Evolutionary conservation across 2,329 filamentous ascomycete genomes (phyloP).

Genomic region (Epichloe amarillans): DNA sequence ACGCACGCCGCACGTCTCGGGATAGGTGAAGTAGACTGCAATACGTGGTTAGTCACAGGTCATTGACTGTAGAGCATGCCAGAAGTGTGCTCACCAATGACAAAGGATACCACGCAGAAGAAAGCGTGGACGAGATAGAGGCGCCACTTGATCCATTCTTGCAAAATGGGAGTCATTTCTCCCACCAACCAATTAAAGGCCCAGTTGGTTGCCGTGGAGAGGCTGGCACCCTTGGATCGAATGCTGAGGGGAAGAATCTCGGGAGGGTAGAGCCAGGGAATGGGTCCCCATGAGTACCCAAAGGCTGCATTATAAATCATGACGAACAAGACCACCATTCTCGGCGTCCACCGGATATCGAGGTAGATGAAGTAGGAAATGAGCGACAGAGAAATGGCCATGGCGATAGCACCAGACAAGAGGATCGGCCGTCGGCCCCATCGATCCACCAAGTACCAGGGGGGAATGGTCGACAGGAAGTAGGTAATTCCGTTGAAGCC

Average conservation of each 20-base stretch:
- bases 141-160: conserved; percentile 86
- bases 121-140: conserved; percentile 93
- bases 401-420: conserved; percentile 75
- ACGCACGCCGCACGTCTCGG: conserved; percentile 88
- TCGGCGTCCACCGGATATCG: conserved; percentile 64
- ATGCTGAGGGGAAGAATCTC: conserved; percentile 96
- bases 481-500: conserved; percentile 90
- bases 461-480: conserved; percentile 85
- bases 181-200: conserved; percentile 97
- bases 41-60: conserved; percentile 6
- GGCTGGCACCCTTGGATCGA: conserved; percentile 87
- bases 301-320: conserved; percentile 98
- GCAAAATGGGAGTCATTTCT: conserved; percentile 84
- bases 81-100: conserved; percentile 61
- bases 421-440: conserved; percentile 85
- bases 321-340: conserved; percentile 81
- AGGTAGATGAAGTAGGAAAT: conserved; percentile 96
- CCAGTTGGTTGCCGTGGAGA: conserved; percentile 96
- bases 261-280: conserved; percentile 97
- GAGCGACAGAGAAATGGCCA: conserved; percentile 74
- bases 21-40: conserved; percentile 91
- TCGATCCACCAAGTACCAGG: conserved; percentile 91
- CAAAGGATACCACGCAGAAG: conserved; percentile 89
- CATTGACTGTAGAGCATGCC: not conserved
- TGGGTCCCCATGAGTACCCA: conserved; percentile 88